These are phyloP conservation scores for Fraxinus xanthoxyloides DNA, from an alignment of 305 asterid species.

Conservation along the genomic window DNA sequence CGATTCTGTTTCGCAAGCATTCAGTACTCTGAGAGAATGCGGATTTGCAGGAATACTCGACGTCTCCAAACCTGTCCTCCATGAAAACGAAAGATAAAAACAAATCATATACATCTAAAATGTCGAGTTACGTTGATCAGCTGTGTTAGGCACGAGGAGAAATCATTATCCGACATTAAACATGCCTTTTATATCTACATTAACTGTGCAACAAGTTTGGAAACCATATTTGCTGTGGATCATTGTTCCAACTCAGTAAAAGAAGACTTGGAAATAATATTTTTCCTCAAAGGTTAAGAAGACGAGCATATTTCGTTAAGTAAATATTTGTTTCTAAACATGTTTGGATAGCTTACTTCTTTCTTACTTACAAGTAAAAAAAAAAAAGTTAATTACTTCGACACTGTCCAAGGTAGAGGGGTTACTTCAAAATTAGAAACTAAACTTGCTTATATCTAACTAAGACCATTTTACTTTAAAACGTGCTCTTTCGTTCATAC, in stretches of 20 bases:
- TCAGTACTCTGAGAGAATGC: slow-evolving; percentile 15
- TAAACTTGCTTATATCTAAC: background rate
- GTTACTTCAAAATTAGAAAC: background rate
- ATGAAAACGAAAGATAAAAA: slow-evolving; percentile 3
- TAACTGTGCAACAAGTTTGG: background rate
- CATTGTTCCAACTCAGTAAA: background rate
- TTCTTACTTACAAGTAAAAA: background rate
- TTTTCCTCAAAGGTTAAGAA: background rate
- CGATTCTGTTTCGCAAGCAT: slow-evolving; percentile 28
- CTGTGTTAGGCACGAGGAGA: background rate
- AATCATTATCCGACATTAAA: background rate
- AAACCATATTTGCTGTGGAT: background rate
- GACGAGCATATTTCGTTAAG: background rate
- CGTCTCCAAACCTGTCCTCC: slow-evolving; percentile 42
- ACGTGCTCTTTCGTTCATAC: background rate
- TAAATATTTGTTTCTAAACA: background rate
- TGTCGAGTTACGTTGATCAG: background rate
- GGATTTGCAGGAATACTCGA: slow-evolving; percentile 37
- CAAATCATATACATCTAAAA: background rate
- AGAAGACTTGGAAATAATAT: background rate
- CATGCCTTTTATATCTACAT: background rate
- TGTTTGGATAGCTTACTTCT: background rate
- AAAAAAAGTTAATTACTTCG: background rate
- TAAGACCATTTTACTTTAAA: background rate
- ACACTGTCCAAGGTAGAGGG: background rate